A percentile compares a stretch with the other conserved stretches of the same genome.
Conservation (phyloP, 441 rosid species). For the Eutrema salsugineum region DNA sequence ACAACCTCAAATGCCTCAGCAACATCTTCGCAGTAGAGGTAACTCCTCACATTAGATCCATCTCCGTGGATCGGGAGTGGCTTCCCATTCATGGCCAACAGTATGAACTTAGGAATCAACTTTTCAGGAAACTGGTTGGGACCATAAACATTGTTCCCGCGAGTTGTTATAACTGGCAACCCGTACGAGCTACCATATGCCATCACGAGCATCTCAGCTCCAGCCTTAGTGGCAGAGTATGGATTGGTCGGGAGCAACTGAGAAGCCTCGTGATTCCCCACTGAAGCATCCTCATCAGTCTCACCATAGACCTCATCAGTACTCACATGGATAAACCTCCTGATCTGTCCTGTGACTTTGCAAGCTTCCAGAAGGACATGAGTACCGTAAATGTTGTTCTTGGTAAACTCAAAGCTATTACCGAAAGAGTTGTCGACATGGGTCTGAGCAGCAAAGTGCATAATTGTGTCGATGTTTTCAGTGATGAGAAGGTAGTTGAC, state of each 20-base stretch:
- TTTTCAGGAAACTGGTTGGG: constrained; percentile 72
- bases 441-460: constrained; percentile 74
- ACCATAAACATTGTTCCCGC: constrained; percentile 71
- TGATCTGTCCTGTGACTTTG: constrained; percentile 66
- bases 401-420: constrained; percentile 66
- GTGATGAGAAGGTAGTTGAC: constrained; percentile 68
- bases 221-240: constrained; percentile 66
- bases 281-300: constrained; percentile 68
- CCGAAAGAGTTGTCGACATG: constrained; percentile 71
- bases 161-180: constrained; percentile 62
- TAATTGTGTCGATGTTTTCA: constrained; percentile 60
- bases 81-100: constrained; percentile 58
- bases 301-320: constrained; percentile 78
- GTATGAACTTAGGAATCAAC: constrained; percentile 59
- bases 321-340: constrained; percentile 67
- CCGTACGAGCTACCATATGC: constrained; percentile 70
- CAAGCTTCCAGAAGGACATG: constrained; percentile 67
- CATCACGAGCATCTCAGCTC: constrained; percentile 77
- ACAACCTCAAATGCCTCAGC: constrained; percentile 93
- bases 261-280: constrained; percentile 63
- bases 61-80: constrained; percentile 91
- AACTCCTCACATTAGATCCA: constrained; percentile 87
- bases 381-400: constrained; percentile 60
- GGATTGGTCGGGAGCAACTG: constrained; percentile 73
- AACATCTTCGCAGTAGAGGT: constrained; percentile 92